Evolutionary conservation across 345 rosid species (phyloP).

Genomic region (Eucalyptus lansdowneana): DNA sequence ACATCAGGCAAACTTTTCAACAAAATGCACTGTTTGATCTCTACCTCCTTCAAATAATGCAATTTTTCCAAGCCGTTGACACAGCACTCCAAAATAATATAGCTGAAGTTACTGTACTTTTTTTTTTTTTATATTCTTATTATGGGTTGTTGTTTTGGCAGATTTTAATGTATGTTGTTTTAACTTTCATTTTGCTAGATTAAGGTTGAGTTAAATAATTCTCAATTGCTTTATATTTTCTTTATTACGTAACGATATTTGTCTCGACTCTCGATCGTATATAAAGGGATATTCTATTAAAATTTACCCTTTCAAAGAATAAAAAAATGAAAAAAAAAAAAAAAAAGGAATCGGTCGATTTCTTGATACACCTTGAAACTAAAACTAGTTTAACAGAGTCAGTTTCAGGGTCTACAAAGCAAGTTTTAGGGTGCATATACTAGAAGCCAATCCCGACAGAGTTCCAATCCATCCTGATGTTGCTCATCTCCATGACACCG

Average conservation of each 20-base stretch:
- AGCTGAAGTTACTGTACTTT: not conserved
- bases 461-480: not conserved
- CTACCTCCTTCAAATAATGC: not conserved
- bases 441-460: not conserved
- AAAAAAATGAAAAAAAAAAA: not conserved
- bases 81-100: not conserved
- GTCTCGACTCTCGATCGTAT: not conserved
- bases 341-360: too few relatives aligned
- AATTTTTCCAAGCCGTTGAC: not conserved
- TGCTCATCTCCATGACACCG: not conserved
- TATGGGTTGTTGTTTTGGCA: not conserved
- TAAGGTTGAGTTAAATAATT: not conserved
- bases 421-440: too few relatives aligned
- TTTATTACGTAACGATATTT: too few relatives aligned
- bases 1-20: not conserved
- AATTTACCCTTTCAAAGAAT: not conserved
- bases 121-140: not conserved
- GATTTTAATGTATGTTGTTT: not conserved
- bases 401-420: too few relatives aligned
- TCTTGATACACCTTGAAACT: not conserved
- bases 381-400: too few relatives aligned
- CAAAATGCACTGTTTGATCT: not conserved
- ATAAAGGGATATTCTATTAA: not conserved
- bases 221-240: not conserved
- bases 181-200: not conserved